Base-by-base conservation (phyloP, 2,329 filamentous ascomycete genomes). In the Ceratocystis cubensis region DNA sequence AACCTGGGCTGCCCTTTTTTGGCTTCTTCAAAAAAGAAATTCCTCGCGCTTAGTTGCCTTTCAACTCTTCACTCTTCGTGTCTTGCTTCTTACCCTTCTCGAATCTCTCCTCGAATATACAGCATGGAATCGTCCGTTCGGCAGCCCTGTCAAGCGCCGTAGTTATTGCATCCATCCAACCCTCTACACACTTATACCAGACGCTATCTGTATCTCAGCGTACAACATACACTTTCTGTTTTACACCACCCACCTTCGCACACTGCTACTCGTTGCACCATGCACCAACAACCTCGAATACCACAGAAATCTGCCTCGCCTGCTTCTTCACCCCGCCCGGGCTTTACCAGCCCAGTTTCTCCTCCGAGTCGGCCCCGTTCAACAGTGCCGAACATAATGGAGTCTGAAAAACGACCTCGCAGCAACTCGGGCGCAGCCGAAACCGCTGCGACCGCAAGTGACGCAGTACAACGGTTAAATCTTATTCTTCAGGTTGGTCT, bases 251-350 rank as follows among this genome's bases (percentile, higher is more conserved):
- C 53, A 5, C 20, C 64, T 59, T 44, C 13, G 13, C 44, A 46
- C 22, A 20, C 33, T 44, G n/a, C 17, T 15, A 5, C 22, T 17
- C 64, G 56, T 30, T 46, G 56, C 69, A 71, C 62, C 64, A 96
- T 96, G 92, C 91, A 96, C 83, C 92, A 96, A 78, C 89, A 92
- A 77, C 87, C 89, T 72, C 86, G 92, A 72, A 83, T 86, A 69
- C 83, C 88, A 70, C 87, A 88, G 70, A 82, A 86, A 75, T 82
- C 85, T 72, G 82, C 87, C 69, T 91, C 89, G 69, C 86, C 90
- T 69, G 86, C 87, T 72, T 87, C 64, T 45, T 56, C 59, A 41
- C 59, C 44, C 20, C 61, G 13, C 41, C 59, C 61, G 50, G 48
- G 44, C 22, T 65, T 44, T 46, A 13, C 56, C 28, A 59, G 30